Evolutionary conservation across 1,284 basidiomycete genomes (phyloP).

Genomic region (Rhodotorula sp.): DNA sequence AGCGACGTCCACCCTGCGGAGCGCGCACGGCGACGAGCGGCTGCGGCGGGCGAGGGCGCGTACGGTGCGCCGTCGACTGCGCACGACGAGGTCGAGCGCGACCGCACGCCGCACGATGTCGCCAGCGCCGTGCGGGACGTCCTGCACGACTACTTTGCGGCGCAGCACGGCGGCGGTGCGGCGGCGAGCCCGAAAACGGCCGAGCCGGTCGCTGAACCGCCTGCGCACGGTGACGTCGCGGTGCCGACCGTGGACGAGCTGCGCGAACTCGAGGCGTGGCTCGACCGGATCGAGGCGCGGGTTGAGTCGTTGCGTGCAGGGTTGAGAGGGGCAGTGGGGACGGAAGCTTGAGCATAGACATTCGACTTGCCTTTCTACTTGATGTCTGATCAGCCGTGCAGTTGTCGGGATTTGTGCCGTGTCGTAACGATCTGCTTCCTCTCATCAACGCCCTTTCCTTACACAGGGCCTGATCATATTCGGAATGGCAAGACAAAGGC

Average conservation of each 20-base stretch:
- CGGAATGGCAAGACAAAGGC: too few species aligned
- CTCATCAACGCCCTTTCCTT: too few species aligned
- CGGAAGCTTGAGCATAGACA: too few species aligned
- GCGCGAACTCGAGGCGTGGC: constrained; percentile 16
- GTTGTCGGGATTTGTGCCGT: too few species aligned
- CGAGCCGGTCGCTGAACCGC: background rate
- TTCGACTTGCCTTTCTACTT: too few species aligned
- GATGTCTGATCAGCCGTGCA: too few species aligned
- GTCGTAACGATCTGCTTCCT: too few species aligned
- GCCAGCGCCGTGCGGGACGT: constrained; percentile 49
- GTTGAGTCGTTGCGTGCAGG: background rate
- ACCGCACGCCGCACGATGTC: constrained; percentile 44
- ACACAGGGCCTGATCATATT: too few species aligned
- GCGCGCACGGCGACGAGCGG: background rate
- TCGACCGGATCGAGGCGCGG: constrained; percentile 35
- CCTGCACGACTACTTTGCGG: constrained; percentile 47
- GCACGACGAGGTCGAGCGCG: background rate
- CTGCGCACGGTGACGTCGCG: background rate
- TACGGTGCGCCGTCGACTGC: background rate
- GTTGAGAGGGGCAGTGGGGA: too few species aligned
- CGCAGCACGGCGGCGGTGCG: constrained; percentile 11
- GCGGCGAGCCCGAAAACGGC: constrained; percentile 8
- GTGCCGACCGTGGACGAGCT: background rate
- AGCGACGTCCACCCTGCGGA: constrained; percentile 11
- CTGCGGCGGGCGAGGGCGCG: background rate